Evolutionary conservation across 148 eudicot genomes (phyloP).

Genomic region (Vaccinium myrtillus): DNA sequence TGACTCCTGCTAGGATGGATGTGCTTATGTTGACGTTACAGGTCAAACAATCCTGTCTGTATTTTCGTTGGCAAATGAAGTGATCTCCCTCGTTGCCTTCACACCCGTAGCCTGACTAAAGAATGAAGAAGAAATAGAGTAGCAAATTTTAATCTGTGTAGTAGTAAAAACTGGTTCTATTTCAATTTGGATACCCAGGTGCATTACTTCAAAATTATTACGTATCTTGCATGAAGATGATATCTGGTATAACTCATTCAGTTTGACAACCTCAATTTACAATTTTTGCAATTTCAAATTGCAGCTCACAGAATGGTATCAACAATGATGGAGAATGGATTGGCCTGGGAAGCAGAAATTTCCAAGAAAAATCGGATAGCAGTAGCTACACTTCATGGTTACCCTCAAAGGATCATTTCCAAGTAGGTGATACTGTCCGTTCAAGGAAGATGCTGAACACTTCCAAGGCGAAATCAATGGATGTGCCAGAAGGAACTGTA

Average conservation of each 20-base stretch:
- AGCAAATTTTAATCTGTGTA: background rate
- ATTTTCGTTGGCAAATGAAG: background rate
- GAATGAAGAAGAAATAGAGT: background rate
- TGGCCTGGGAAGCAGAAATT: constrained; percentile 33
- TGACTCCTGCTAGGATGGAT: background rate
- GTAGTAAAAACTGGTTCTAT: background rate
- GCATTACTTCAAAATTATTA: background rate
- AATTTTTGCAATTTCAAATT: constrained; percentile 7
- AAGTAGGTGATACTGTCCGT: constrained; percentile 78
- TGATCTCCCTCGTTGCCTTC: background rate
- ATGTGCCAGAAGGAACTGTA: constrained; percentile 71
- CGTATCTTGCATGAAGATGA: background rate
- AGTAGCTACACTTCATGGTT: constrained; percentile 63
- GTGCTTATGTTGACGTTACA: background rate
- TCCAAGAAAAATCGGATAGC: constrained; percentile 27
- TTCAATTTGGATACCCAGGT: background rate
- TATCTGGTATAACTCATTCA: constrained; percentile 7
- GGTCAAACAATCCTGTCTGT: background rate
- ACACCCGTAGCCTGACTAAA: background rate
- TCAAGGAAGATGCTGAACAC: constrained; percentile 57
- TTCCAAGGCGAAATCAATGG: constrained; percentile 47
- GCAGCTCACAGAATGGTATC: constrained; percentile 59
- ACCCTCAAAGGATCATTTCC: constrained; percentile 66
- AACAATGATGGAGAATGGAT: constrained; percentile 44
- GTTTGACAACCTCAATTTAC: background rate